Conservation (phyloP, 164 flowering plant species). For the Dillenia turbinata region DNA sequence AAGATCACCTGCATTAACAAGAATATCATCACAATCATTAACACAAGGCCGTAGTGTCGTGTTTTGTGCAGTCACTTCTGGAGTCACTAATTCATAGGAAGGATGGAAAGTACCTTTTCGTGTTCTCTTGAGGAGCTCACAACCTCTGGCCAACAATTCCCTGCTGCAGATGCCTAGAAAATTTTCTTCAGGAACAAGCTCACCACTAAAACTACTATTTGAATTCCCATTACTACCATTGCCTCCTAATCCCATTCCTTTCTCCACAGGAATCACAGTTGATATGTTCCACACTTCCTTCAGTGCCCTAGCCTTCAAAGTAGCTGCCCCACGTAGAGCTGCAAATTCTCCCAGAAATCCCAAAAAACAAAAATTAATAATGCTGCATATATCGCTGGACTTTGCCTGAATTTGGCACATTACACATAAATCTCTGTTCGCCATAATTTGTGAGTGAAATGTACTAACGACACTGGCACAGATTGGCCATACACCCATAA, state of each 20-base stretch:
- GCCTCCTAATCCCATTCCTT: constrained; percentile 37
- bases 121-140: constrained; percentile 91
- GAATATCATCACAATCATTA: neutral
- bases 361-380: too few species aligned
- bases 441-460: too few species aligned
- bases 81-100: neutral
- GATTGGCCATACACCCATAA: neutral
- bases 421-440: neutral
- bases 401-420: neutral
- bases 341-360: neutral
- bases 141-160: constrained; percentile 77
- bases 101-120: constrained; percentile 53
- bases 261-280: constrained; percentile 83
- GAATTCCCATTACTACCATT: constrained; percentile 35
- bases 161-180: constrained; percentile 77
- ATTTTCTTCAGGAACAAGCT: constrained; percentile 70
- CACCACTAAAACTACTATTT: constrained; percentile 65
- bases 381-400: too few species aligned
- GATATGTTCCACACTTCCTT: constrained; percentile 97
- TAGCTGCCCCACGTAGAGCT: constrained; percentile 95
- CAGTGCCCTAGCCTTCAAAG: constrained; percentile 86
- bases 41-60: neutral
- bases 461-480: neutral
- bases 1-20: constrained; percentile 70
- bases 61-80: neutral